Base-by-base conservation (phyloP, 768 basidiomycete species). In the Terana coerulea region DNA sequence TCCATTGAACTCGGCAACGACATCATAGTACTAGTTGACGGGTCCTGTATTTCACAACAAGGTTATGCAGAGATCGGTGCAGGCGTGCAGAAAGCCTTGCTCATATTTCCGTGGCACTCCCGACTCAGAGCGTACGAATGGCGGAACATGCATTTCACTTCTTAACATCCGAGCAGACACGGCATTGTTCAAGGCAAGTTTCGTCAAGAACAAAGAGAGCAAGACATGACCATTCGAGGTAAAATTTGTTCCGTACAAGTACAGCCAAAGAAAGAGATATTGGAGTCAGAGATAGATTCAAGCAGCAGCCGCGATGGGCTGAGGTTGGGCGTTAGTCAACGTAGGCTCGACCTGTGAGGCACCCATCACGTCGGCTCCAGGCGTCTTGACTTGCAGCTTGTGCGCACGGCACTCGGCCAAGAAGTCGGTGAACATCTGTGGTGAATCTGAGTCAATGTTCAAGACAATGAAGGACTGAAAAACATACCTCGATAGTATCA, bases 381-480 rank as follows among this genome's bases (percentile, higher is more conserved):
- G 37, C 28, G 56, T n/a, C 33, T 41, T 41, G 10, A 67, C 47
- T 44, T 70, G 57, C 21, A 73, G 61, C 66, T 77, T 81, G 60
- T 77, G 72, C 3, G 78, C 79, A 25, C 80, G 79, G 66, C 94
- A 97, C 66, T 93, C 88, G 41, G 76, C 67, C 15, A 95, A 75
- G 66, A 95, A 95, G 67, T 95, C 93, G 49, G 88, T 84, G 71
- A 95, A 95, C 94, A 97, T 97, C 89, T 91, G 50, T 2, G 46
- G 17, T 9, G 25, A 3, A 22, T 12, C 24, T 14, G 31, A 33
- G 33, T n/a, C 53, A 33, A 41, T n/a, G 22, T 47, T 26, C 37
- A 24, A 4, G 51, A 47, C 30, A 25, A 5, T 30, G 37, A 48
- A 40, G 15, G 41, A 21, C 30, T 28, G 30, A 15, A 17, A 11